Conservation (phyloP, 768 basidiomycete species). For the Cyclocybe aegerita region DNA sequence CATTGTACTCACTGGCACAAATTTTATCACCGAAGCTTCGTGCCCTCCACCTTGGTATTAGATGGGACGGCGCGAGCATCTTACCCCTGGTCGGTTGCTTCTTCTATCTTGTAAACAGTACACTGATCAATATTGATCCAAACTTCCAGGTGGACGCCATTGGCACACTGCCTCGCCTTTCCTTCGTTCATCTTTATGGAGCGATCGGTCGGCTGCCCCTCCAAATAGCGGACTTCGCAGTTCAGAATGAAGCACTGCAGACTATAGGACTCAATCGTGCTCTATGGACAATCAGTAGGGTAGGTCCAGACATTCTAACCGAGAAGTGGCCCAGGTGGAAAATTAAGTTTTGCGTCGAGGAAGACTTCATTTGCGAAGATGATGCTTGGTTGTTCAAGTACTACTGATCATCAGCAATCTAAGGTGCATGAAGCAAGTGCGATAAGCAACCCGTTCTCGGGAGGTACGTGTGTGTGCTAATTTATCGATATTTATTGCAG, state of each 20-base stretch:
- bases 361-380: conserved; percentile 35
- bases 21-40: conserved; percentile 27
- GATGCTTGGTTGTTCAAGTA: conserved; percentile 42
- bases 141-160: conserved; percentile 23
- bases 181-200: conserved; percentile 39
- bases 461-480: conserved; percentile 11
- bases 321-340: conserved; percentile 38
- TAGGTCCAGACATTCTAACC: conserved; percentile 25
- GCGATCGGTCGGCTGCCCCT: conserved; percentile 28
- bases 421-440: conserved; percentile 9
- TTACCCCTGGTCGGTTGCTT: conserved; percentile 26
- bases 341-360: conserved; percentile 36
- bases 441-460: conserved; percentile 11
- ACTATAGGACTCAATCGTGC: conserved; percentile 38
- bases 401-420: conserved; percentile 13
- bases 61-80: conserved; percentile 29
- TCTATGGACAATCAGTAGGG: conserved; percentile 34
- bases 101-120: background rate
- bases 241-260: conserved; percentile 28
- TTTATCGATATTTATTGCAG: too few relatives aligned
- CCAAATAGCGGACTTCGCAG: conserved; percentile 31
- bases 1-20: conserved; percentile 21
- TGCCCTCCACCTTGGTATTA: conserved; percentile 36
- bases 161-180: conserved; percentile 25
- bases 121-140: background rate